These are phyloP conservation scores for Panaeolus papilionaceus DNA, from an alignment of 768 basidiomycete species.

Conservation along the genomic window DNA sequence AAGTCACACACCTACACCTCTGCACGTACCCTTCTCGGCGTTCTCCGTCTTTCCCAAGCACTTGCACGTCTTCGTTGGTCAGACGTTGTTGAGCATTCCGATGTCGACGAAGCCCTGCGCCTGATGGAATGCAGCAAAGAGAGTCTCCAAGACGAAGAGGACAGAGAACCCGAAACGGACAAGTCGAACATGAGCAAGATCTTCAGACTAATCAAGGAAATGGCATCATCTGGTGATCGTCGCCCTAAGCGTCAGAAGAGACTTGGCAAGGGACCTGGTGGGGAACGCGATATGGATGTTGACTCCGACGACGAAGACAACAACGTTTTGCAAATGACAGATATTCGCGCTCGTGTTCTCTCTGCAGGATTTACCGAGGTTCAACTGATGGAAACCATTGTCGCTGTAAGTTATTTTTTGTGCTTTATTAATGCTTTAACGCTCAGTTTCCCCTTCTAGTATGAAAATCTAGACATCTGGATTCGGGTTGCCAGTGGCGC, in stretches of 20 bases:
- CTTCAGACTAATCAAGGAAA: constrained; percentile 89
- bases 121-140: constrained; percentile 98
- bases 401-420: constrained; percentile 59
- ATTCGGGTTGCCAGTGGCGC: constrained; percentile 83
- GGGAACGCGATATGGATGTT: constrained; percentile 73
- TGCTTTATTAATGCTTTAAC: constrained; percentile 15
- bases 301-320: constrained; percentile 77
- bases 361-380: constrained; percentile 91
- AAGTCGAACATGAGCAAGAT: constrained; percentile 84
- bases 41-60: constrained; percentile 93
- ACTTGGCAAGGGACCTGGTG: constrained; percentile 71
- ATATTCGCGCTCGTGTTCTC: constrained; percentile 86
- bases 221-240: constrained; percentile 57
- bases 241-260: constrained; percentile 47
- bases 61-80: constrained; percentile 91
- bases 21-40: constrained; percentile 92
- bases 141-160: constrained; percentile 82
- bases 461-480: constrained; percentile 85
- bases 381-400: constrained; percentile 86
- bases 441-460: constrained; percentile 53
- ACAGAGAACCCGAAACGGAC: constrained; percentile 73
- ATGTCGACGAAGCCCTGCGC: constrained; percentile 96
- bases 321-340: constrained; percentile 81
- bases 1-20: constrained; percentile 95
- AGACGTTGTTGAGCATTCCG: constrained; percentile 77